phyloP scores from a whole-genome alignment of 176 grass and related monocot species.

The Lolium rigidum region DNA sequence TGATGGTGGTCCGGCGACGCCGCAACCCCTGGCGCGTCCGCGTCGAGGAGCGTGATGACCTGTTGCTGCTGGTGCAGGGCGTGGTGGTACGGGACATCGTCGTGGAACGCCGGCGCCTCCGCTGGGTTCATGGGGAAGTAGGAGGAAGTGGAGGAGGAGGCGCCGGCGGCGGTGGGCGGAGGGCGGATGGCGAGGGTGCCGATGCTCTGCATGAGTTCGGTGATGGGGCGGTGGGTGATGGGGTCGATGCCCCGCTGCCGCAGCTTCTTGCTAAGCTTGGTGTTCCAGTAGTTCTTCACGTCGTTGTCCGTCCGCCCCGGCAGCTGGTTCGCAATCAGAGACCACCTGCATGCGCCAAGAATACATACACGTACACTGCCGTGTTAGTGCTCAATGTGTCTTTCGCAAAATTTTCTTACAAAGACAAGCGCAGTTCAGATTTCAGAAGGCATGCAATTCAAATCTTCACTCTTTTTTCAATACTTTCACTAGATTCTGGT shows the following conservation, averaged over 20 bases:
- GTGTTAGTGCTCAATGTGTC: not conserved
- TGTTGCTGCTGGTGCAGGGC: conserved; percentile 27
- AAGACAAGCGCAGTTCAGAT: not conserved
- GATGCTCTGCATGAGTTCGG: conserved; percentile 78
- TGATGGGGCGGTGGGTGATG: conserved; percentile 93
- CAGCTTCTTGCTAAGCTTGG: conserved; percentile 91
- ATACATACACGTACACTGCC: not conserved
- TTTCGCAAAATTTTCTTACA: not conserved
- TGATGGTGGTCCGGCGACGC: conserved; percentile 23
- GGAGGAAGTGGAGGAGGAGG: conserved; percentile 15
- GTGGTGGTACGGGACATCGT: conserved; percentile 52
- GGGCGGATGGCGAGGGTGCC: conserved; percentile 51
- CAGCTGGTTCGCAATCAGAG: conserved; percentile 90
- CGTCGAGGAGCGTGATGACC: conserved; percentile 33
- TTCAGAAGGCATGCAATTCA: not conserved
- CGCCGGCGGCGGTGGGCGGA: conserved; percentile 4
- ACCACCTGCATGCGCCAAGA: conserved; percentile 68
- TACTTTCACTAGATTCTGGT: not conserved
- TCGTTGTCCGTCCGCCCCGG: conserved; percentile 96
- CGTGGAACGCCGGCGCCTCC: conserved; percentile 35
- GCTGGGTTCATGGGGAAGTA: conserved; percentile 35
- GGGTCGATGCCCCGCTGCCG: conserved; percentile 89
- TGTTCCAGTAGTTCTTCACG: conserved; percentile 99
- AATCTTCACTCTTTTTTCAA: not conserved
- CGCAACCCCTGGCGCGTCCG: conserved; percentile 25